Evolutionary conservation across 306 rosid genomes (phyloP), one percentile per base, ranked within the genome.

Genomic region (Citrullus colocynthis): DNA sequence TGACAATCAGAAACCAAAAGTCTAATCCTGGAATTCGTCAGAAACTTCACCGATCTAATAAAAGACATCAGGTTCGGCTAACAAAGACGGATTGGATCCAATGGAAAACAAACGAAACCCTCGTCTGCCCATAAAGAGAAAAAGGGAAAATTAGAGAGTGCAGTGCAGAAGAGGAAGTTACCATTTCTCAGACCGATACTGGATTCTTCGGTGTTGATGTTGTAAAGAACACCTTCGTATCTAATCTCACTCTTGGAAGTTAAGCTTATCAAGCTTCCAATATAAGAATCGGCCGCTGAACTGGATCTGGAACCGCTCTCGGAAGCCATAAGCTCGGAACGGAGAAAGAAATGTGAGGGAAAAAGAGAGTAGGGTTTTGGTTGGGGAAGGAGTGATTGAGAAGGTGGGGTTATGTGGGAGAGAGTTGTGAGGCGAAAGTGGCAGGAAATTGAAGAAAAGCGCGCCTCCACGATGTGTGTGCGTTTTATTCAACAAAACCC

Each of bases 241-340:
- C 96, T 85, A 79, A 92, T 92, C 85, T 92, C 97, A 69, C 95
- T 90, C 87, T 87, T 90, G 1, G 97, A 92, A 21, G 93, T 92
- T 85, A 90, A 81, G 84, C 97, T 90, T 12, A 92, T 92, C 90
- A 90, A 87, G 85, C 95, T 80, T 10, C 96, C 97, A 24, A 88
- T 74, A 80, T 88, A 92, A 18, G 97, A 87, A 87, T 92, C 97
- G 24, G 96, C 96, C 14, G 92, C 84, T 7, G 97, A 88, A 80
- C 82, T 84, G 60, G 97, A 86, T 79, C 91, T 86, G 67, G 91
- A 66, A 81, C 80, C 86, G 61, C 54, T 80, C 12, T 91, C 97
- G 17, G 85, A 49, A 56, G 96, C 93, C 97, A 93, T 93, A 80
- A 81, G 73, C 81, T 77, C 66, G 54, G 42, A 78, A 78, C 34